These are phyloP conservation scores for Colletotrichum falcatum DNA, from an alignment of 2,329 filamentous ascomycete genomes.

Conservation along the genomic window DNA sequence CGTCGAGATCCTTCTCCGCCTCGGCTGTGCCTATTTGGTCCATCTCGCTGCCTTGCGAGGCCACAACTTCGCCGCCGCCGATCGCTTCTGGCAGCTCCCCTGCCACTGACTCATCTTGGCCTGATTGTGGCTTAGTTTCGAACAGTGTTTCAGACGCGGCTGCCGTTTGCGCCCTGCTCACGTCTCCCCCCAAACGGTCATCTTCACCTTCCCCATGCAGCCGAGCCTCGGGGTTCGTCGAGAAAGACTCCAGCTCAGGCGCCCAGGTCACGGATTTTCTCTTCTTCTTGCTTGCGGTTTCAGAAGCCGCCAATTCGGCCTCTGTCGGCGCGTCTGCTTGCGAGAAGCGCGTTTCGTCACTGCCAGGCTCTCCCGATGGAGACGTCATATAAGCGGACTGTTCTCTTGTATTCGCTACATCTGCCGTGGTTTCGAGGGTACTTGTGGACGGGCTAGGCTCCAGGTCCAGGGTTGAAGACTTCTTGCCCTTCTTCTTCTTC, in stretches of 20 bases:
- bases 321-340: slow-evolving; percentile 30
- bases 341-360: slow-evolving; percentile 33
- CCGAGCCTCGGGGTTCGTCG: slow-evolving; percentile 3
- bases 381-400: slow-evolving; percentile 40
- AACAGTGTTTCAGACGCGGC: background rate
- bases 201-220: slow-evolving; percentile 1
- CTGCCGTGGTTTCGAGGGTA: slow-evolving; percentile 37
- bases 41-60: slow-evolving; percentile 7
- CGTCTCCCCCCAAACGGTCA: background rate
- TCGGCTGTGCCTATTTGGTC: slow-evolving; percentile 12
- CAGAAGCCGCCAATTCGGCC: slow-evolving; percentile 22
- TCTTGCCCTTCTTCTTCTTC: slow-evolving; percentile 54
- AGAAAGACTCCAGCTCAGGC: slow-evolving; percentile 28
- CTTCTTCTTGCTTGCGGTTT: slow-evolving; percentile 27
- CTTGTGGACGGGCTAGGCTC: slow-evolving; percentile 38
- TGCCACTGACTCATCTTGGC: slow-evolving; percentile 5
- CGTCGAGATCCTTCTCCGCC: slow-evolving; percentile 30
- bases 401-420: slow-evolving; percentile 42
- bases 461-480: slow-evolving; percentile 39
- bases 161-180: background rate
- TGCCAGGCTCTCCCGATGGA: slow-evolving; percentile 37
- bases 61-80: background rate
- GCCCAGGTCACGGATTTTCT: slow-evolving; percentile 40
- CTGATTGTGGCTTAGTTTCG: background rate
- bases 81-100: slow-evolving; percentile 2